phyloP scores from a whole-genome alignment of 768 basidiomycete species.

The Russula dissimulans region DNA sequence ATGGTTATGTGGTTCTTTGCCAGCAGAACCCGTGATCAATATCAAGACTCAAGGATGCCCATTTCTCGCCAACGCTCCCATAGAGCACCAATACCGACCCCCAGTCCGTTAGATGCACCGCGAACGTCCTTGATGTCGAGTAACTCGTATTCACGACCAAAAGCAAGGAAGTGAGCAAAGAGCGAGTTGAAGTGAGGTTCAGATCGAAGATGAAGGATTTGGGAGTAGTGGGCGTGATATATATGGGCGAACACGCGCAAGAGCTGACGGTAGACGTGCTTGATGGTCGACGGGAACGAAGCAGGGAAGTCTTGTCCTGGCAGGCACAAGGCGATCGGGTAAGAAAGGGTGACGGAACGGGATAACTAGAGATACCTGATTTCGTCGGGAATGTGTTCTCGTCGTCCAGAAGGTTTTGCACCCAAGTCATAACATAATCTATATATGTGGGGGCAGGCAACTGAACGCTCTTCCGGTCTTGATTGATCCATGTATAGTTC shows the following conservation, averaged over 20 bases:
- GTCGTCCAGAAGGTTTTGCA: conserved; percentile 91
- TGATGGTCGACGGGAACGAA: conserved; percentile 81
- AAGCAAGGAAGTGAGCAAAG: conserved; percentile 96
- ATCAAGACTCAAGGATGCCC: conserved; percentile 52
- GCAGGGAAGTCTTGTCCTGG: conserved; percentile 80
- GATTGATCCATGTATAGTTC: conserved; percentile 92
- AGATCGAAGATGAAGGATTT: conserved; percentile 85
- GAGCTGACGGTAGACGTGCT: conserved; percentile 94
- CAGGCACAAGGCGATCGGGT: neutral
- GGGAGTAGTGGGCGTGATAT: conserved; percentile 88
- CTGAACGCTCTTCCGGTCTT: conserved; percentile 78
- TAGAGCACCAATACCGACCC: conserved; percentile 64
- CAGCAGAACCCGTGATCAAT: neutral
- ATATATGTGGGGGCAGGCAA: conserved; percentile 94
- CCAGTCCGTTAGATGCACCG: conserved; percentile 44
- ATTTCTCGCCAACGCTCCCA: conserved; percentile 89
- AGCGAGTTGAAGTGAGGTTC: conserved; percentile 96
- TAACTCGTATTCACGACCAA: conserved; percentile 88
- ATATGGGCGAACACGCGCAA: conserved; percentile 96
- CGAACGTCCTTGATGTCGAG: conserved; percentile 84
- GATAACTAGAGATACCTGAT: conserved; percentile 48
- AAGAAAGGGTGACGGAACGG: neutral
- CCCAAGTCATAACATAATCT: conserved; percentile 96
- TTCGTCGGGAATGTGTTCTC: conserved; percentile 93
- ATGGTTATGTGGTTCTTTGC: neutral